phyloP scores from a whole-genome alignment of 2,329 filamentous ascomycete species.

The Phyllosticta citrichinensis region DNA sequence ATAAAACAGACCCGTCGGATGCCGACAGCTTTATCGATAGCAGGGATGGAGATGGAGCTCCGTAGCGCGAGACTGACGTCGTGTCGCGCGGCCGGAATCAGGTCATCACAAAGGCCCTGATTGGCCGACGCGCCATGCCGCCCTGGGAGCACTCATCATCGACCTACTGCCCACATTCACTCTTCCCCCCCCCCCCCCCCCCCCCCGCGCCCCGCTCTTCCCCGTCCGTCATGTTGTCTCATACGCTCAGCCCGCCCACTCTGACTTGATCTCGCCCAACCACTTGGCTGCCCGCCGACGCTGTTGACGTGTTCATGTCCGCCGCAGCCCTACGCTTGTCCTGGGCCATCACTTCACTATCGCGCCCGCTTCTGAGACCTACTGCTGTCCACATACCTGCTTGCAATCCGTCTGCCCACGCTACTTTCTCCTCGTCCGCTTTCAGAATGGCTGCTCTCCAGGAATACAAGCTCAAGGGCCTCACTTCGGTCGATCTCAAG shows the following conservation, averaged over 20 bases:
- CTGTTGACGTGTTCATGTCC: conserved; percentile 7
- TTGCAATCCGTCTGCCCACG: neutral
- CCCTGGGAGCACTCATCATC: conserved; percentile 3
- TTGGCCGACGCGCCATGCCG: neutral
- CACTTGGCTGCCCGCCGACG: neutral
- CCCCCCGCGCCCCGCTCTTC: neutral
- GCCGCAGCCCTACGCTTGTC: neutral
- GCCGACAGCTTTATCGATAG: conserved; percentile 6
- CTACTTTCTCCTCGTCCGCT: conserved; percentile 1
- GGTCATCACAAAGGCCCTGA: conserved; percentile 6
- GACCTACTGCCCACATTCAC: neutral
- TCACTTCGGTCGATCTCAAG: conserved; percentile 64
- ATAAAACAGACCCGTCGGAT: neutral
- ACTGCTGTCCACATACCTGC: neutral
- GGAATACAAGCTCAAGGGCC: conserved; percentile 58
- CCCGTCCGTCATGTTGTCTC: neutral
- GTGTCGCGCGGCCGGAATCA: neutral
- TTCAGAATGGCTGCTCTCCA: conserved; percentile 13
- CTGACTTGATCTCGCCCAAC: neutral
- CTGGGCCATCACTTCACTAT: neutral
- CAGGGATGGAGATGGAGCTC: neutral
- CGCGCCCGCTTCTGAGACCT: conserved; percentile 4
- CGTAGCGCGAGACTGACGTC: conserved; percentile 3
- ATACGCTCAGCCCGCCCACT: neutral
- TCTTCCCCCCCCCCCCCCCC: no score